Base-by-base conservation (phyloP, 148 eudicot species). In the Fagopyrum homotropicum region DNA sequence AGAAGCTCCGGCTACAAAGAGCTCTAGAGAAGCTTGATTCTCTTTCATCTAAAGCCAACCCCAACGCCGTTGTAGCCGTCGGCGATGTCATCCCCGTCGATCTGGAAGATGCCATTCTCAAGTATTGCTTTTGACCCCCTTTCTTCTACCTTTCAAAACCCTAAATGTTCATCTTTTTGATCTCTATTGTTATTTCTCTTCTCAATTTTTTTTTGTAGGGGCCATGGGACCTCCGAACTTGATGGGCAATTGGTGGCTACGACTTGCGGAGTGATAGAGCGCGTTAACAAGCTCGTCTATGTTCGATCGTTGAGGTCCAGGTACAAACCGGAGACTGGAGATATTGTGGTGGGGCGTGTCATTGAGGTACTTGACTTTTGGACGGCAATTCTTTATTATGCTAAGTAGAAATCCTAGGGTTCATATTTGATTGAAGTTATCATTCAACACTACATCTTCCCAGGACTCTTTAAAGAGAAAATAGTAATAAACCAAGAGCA, bases 321-420 rank as follows among this genome's bases (percentile, higher is more conserved):
- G 97, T 93, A 94, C 84, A 94, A 90, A 83, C 98, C 98, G 63
- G 98, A 94, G 76, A 86, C 87, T 70, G 98, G 97, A 50, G 95
- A 94, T 79, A 88, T 94, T 11, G 75, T 94, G 0, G 93, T 91
- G 19, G 98, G 98, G 22, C 88, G 98, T 49, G 93, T 94, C 75
- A 78, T 91, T 75, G 98, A 94, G 97, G 26, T 22, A 22, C 26
- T 22, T n/a, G n/a, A n/a, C n/a, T n/a, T n/a, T n/a, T n/a, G n/a
- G n/a, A n/a, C n/a, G n/a, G n/a, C n/a, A 64, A 8, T 9, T 57
- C 9, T 17, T 35, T 22, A 57, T 17, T 57, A 19, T 57, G 63
- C 63, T n/a, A n/a, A n/a, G n/a, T n/a, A n/a, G n/a, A n/a, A n/a
- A n/a, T n/a, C n/a, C n/a, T n/a, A 61, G 35, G 68, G 43, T 61